Evolutionary conservation across 352 stramenopile species (phyloP), one percentile per base, ranked within the genome.

Genomic region (Phytophthora tubulina): DNA sequence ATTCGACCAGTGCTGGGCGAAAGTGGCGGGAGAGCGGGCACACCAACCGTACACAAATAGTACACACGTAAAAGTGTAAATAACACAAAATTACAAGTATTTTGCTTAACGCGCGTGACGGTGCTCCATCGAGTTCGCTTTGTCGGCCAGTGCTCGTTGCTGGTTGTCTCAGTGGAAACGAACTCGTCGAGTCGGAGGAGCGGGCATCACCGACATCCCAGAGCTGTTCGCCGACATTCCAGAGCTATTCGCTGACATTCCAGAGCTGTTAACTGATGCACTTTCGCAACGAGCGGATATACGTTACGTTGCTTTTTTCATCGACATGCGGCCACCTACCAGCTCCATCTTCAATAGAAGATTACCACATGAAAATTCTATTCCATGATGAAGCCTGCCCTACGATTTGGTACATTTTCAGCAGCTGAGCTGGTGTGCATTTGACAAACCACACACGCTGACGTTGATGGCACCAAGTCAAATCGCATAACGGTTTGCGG

Each of bases 21-120:
- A 54, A 61, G 32, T 45, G 60, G 60, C 39, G 49, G 60, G 60
- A 68, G 49, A 42, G 53, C 44, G 13, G 2, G 13, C 11, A 71
- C 63, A 71, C 14, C 54, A 71, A 30, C 4, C 15, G 2, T 31
- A 70, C 63, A 70, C n/a, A 27, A n/a, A 31, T 15, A 27, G 21
- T 27, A 27, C 21, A 21, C 21, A 27, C 21, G 21, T 27, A 2
- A 2, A 27, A 27, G 21, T 27, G 21, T 27, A 27, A 27, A 27
- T 27, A 27, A 27, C 21, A 27, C 21, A 27, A 27, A 27, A 27
- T 27, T 27, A 27, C 21, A 27, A 27, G 21, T 27, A 27, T 27
- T 27, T 27, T 27, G 1, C 21, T 27, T 27, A 27, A 27, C 21
- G 21, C 21, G 1, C 21, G 21, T 27, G 21, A 27, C 21, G 21